A percentile compares a stretch with the other conserved stretches of the same genome.
phyloP scores from a whole-genome alignment of 805 yeast genomes.

The Saturnispora diversa region DNA sequence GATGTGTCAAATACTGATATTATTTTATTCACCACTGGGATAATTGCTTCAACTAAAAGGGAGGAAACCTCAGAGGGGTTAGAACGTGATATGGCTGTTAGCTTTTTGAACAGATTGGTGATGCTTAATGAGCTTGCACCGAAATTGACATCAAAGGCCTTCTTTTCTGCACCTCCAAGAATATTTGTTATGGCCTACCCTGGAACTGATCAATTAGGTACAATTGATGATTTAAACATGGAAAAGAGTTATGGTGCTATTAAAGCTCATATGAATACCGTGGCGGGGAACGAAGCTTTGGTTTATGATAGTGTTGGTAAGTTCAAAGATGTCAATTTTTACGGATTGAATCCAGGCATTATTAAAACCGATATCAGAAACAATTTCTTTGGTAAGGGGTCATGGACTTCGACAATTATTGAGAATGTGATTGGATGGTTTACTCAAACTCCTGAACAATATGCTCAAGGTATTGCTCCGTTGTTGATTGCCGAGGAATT shows the following conservation, averaged over 20 bases:
- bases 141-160: conserved; percentile 14
- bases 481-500: conserved; percentile 27
- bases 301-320: conserved; percentile 18
- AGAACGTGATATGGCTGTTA: conserved; percentile 33
- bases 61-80: conserved; percentile 32
- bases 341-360: conserved; percentile 36
- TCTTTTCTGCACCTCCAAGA: conserved; percentile 22
- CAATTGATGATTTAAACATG: conserved; percentile 30
- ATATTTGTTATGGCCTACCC: conserved; percentile 36
- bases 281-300: conserved; percentile 36
- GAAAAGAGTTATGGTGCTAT: conserved; percentile 25
- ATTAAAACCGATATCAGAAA: conserved; percentile 31
- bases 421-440: conserved; percentile 29
- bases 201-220: conserved; percentile 29
- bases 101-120: conserved; percentile 31
- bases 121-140: conserved; percentile 26
- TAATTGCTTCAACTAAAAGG: conserved; percentile 27
- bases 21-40: conserved; percentile 34
- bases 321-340: conserved; percentile 21
- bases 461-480: conserved; percentile 28
- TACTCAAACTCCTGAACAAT: conserved; percentile 29
- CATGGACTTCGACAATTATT: conserved; percentile 18
- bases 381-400: conserved; percentile 29
- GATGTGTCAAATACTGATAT: conserved; percentile 25
- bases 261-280: conserved; percentile 33